phyloP scores from a whole-genome alignment of 2,329 filamentous ascomycete species.

The Monosporascus ibericus region DNA sequence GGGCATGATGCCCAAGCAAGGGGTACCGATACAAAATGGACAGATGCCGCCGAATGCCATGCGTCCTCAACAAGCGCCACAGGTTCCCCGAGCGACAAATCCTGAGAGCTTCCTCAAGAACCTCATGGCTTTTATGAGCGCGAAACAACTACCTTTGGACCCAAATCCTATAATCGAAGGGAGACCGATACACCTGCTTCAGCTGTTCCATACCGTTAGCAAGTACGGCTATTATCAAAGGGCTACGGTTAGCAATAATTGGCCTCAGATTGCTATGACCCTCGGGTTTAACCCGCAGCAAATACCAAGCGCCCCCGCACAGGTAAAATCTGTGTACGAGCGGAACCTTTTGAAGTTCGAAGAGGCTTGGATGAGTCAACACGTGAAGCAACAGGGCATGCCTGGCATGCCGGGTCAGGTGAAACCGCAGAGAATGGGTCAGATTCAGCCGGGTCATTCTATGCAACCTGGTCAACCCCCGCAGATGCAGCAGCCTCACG shows the following conservation, averaged over 20 bases:
- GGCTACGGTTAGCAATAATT: slow-evolving; percentile 63
- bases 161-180: slow-evolving; percentile 67
- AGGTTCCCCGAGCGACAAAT: slow-evolving; percentile 35
- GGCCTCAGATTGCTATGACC: slow-evolving; percentile 64
- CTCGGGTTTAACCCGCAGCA: slow-evolving; percentile 58
- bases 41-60: slow-evolving; percentile 45
- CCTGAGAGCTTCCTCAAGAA: slow-evolving; percentile 71
- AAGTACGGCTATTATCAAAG: slow-evolving; percentile 73
- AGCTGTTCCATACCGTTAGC: slow-evolving; percentile 71
- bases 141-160: slow-evolving; percentile 68
- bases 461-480: slow-evolving; percentile 34
- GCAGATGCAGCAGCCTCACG: slow-evolving; percentile 35
- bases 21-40: slow-evolving; percentile 47
- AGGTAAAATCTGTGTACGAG: slow-evolving; percentile 70
- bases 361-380: slow-evolving; percentile 52
- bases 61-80: slow-evolving; percentile 40
- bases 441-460: slow-evolving; percentile 34
- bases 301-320: slow-evolving; percentile 58
- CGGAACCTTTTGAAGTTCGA: slow-evolving; percentile 74
- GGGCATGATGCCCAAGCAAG: slow-evolving; percentile 49
- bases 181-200: slow-evolving; percentile 66
- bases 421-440: slow-evolving; percentile 40
- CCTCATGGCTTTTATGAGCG: slow-evolving; percentile 70
- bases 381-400: slow-evolving; percentile 43
- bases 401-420: slow-evolving; percentile 24